Evolutionary conservation across 2,329 filamentous ascomycete genomes (phyloP).

Genomic region (Leptographium radiaticola): DNA sequence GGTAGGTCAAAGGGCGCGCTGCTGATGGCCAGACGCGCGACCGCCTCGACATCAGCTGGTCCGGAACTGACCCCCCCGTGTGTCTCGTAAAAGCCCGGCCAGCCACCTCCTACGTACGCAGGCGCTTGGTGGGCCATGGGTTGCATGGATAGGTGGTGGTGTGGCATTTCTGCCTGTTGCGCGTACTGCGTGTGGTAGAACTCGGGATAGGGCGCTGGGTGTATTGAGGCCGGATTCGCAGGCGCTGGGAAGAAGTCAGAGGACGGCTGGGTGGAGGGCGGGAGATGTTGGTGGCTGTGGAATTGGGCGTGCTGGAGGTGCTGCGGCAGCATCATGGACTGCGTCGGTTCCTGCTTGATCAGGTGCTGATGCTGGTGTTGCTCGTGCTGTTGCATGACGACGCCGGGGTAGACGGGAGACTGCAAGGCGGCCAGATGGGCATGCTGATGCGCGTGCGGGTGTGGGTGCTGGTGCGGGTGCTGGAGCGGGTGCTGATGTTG

Average conservation of each 20-base stretch:
- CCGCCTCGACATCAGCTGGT: background rate
- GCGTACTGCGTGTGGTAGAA: conserved; percentile 7
- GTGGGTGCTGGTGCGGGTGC: background rate
- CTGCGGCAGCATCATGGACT: background rate
- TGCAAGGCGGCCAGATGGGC: background rate
- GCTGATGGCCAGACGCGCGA: conserved; percentile 4
- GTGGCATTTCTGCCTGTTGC: background rate
- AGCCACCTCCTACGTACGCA: conserved; percentile 3
- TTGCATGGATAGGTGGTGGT: background rate
- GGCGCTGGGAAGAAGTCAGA: conserved; percentile 5
- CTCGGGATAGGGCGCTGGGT: conserved; percentile 5
- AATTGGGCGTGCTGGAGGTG: background rate
- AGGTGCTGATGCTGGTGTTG: background rate
- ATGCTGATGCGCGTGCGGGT: conserved; percentile 1
- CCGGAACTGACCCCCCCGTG: background rate
- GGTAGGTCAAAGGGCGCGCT: conserved; percentile 3
- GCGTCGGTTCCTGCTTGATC: background rate
- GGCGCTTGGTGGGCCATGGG: background rate
- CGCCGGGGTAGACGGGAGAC: background rate
- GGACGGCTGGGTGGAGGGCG: conserved; percentile 1
- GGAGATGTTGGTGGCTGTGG: conserved; percentile 1
- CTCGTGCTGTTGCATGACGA: background rate
- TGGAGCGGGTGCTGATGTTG: conserved; percentile 5
- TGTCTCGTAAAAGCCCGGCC: conserved; percentile 6
- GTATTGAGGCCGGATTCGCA: background rate